Evolutionary conservation across 441 rosid genomes (phyloP), one percentile per base, ranked within the genome.

Genomic region (Rhodomyrtus psidioides): DNA sequence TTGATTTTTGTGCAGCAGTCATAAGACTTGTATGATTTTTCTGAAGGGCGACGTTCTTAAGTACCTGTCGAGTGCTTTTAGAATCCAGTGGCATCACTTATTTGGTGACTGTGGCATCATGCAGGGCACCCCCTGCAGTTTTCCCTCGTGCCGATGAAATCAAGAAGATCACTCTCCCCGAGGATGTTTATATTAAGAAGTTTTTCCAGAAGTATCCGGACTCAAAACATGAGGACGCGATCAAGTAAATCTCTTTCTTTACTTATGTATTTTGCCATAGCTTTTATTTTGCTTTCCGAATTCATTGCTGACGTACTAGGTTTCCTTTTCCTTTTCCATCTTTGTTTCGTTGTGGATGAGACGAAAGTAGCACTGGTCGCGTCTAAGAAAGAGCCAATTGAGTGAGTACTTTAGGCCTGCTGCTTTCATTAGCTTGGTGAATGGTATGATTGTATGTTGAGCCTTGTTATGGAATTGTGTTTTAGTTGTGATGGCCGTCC

Each of bases 111-210:
- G 65, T n/a, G 84, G 85, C 89, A 83, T 30, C 79, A 27, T 57
- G 70, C 91, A 94, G 99, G 58, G 95, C 95, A 86, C 94, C 98
- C 0, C 97, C 98, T 75, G 94, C 98, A n/a, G 92, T 91, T 19
- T 97, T 95, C 86, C 98, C 98, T 88, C 92, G 93, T 24, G 58
- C 92, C 8, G 84, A 90, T 87, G 98, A 95, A 88, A 85, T 95
- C 58, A 79, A 93, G 89, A 92, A 82, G 89, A 95, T 97, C 85
- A 86, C 84, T 87, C 96, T 95, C 49, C 98, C 97, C 1, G 98
- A 97, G 88, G 98, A 95, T 90, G 87, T 92, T 84, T 95, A 95
- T 60, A 90, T 93, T 83, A 91, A 91, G 55, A 94, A 89, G 86
- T 97, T 97, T 93, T 92, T 91, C 65, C 76, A 84, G 84, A 93